A percentile compares a stretch with the other conserved stretches of the same genome.
Conservation (phyloP, 2,329 filamentous ascomycete species). For the Lachnellula occidentalis region DNA sequence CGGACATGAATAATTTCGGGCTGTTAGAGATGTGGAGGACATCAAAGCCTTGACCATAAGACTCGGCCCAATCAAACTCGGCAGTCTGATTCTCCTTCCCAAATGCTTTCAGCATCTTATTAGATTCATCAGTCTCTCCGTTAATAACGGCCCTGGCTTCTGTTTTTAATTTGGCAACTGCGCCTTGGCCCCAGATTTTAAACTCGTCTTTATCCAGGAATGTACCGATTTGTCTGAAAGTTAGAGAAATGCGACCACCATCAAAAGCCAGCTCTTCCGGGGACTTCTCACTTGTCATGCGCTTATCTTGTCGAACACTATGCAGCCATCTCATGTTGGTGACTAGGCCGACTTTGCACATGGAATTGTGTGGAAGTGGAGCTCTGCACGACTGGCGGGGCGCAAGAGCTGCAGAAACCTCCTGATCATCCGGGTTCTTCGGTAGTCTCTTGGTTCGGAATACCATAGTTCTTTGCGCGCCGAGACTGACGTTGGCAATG, state of each 20-base stretch:
- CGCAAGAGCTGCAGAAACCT: conserved; percentile 14
- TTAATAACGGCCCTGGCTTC: conserved; percentile 62
- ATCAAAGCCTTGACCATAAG: conserved; percentile 80
- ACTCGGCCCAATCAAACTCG: conserved; percentile 66
- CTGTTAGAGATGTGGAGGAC: conserved; percentile 58
- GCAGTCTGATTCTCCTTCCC: conserved; percentile 74
- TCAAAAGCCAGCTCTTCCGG: conserved; percentile 64
- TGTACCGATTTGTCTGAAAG: conserved; percentile 84
- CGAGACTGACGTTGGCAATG: conserved; percentile 92
- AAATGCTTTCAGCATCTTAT: conserved; percentile 71
- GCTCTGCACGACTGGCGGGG: conserved; percentile 48
- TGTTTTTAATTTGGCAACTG: conserved; percentile 58
- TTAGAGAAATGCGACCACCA: conserved; percentile 82
- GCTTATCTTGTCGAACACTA: conserved; percentile 84
- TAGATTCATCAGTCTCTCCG: conserved; percentile 59
- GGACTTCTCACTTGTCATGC: conserved; percentile 61
- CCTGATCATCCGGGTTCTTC: conserved; percentile 32
- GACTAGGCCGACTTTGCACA: conserved; percentile 72
- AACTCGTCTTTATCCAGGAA: conserved; percentile 62
- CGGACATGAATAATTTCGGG: conserved; percentile 41
- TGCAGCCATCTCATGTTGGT: conserved; percentile 90
- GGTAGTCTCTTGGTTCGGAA: conserved; percentile 71
- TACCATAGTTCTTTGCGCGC: conserved; percentile 84
- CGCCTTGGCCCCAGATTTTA: conserved; percentile 89
- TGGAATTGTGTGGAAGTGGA: conserved; percentile 78